Evolutionary conservation across 352 stramenopile genomes (phyloP).

Genomic region (Pythium volutum): DNA sequence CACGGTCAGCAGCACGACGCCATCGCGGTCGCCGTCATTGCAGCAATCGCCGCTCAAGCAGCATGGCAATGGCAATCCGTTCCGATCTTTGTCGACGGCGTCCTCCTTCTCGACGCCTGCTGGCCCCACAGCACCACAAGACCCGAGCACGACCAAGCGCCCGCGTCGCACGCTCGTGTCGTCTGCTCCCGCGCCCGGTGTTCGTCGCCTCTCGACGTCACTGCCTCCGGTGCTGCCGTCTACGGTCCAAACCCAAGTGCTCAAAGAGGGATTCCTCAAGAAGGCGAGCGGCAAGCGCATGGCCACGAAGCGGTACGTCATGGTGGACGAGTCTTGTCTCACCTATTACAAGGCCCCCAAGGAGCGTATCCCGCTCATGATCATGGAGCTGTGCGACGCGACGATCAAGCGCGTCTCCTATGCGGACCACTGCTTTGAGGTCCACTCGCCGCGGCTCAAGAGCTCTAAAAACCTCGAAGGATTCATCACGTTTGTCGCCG

Average conservation of each 20-base stretch:
- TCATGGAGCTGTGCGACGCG: conserved; percentile 79
- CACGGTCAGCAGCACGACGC: conserved; percentile 20
- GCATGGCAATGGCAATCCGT: conserved; percentile 4
- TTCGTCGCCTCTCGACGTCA: conserved; percentile 42
- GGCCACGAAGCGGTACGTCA: conserved; percentile 86
- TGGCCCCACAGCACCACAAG: conserved; percentile 8
- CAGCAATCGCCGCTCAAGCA: conserved; percentile 21
- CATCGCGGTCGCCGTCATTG: no score
- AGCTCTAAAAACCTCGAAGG: conserved; percentile 80
- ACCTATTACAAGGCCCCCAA: conserved; percentile 86
- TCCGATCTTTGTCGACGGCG: conserved; percentile 23
- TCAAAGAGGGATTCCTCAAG: conserved; percentile 82
- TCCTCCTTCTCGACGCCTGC: conserved; percentile 29
- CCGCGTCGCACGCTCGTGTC: conserved; percentile 70
- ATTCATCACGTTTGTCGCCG: conserved; percentile 80
- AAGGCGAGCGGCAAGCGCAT: conserved; percentile 80
- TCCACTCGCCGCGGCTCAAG: conserved; percentile 80
- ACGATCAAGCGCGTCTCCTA: conserved; percentile 81
- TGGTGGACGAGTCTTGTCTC: conserved; percentile 81
- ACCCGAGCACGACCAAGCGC: conserved; percentile 15
- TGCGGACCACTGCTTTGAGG: conserved; percentile 84
- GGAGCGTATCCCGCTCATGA: conserved; percentile 81
- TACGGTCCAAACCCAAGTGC: conserved; percentile 68
- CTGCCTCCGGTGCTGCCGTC: conserved; percentile 59
- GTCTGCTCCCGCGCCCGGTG: conserved; percentile 36